Conservation (phyloP, 352 stramenopile genomes). For the Phytophthora chlamydospora region DNA sequence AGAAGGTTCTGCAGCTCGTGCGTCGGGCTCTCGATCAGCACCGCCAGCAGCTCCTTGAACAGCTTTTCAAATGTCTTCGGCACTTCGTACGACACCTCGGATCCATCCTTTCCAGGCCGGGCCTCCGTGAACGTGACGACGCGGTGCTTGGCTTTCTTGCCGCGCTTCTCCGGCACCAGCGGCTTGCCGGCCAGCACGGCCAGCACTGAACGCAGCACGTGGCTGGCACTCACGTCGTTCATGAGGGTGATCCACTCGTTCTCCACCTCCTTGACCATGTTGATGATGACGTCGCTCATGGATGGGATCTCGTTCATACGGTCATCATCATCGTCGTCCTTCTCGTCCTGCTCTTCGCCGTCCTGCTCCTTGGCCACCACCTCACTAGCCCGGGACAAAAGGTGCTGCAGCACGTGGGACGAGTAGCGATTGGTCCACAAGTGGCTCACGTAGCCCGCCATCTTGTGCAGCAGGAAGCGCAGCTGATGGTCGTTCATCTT, state of each 20-base stretch:
- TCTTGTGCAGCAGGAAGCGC: conserved; percentile 80
- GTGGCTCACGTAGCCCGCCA: conserved; percentile 80
- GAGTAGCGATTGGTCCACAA: conserved; percentile 90
- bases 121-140: conserved; percentile 65
- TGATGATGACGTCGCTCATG: conserved; percentile 76
- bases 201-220: conserved; percentile 79
- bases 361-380: conserved; percentile 53
- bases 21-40: conserved; percentile 47
- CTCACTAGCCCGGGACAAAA: conserved; percentile 63
- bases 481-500: conserved; percentile 78
- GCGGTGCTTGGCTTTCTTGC: conserved; percentile 84
- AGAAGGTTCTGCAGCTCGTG: conserved; percentile 65
- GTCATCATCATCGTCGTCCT: conserved; percentile 54
- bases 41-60: conserved; percentile 61
- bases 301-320: conserved; percentile 60
- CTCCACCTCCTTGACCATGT: conserved; percentile 79
- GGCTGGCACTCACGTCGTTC: conserved; percentile 87
- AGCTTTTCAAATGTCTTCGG: conserved; percentile 62
- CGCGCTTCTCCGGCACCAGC: conserved; percentile 74
- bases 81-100: conserved; percentile 47
- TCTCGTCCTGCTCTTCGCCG: conserved; percentile 33
- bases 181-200: conserved; percentile 68
- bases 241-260: conserved; percentile 85
- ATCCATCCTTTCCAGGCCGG: conserved; percentile 40
- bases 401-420: conserved; percentile 82